Evolutionary conservation across 176 grass and related monocot genomes (phyloP), one percentile per base, ranked within the genome.

Genomic region (Hyparrhenia diplandra): DNA sequence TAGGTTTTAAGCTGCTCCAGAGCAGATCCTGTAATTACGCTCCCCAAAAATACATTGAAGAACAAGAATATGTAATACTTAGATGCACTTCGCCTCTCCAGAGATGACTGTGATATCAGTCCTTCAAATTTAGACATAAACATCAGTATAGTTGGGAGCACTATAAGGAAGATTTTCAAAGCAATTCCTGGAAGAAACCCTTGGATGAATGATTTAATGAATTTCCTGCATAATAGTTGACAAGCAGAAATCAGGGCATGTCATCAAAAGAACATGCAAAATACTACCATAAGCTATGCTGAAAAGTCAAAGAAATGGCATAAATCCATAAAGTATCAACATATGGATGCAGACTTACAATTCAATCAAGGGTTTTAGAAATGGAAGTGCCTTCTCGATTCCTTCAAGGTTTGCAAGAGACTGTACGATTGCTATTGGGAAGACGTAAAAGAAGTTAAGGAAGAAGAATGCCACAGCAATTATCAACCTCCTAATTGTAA

Each of bases 101-200:
- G 58, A 12, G 84, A 69, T 68, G 96, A 99, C 51, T 89, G 86
- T 64, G 90, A 91, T 82, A 88, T 32, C 71, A 86, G 76, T 74
- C 96, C 96, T 87, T 99, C 92, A 65, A 95, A 91, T 82, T 99
- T 95, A 17, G 92, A 99, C 96, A 99, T 99, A 67, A 87, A 67
- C 96, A 99, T 99, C 77, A 95, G 85, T 91, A 99, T 99, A 61
- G 41, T 91, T 45, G 96, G 96, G 81, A 99, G 96, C 45, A 99
- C 65, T 88, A 99, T 90, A 13, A 99, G 85, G 87, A 99, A 99
- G 64, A 99, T 84, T 86, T 95, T 99, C 84, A 99, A 79, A 83
- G 75, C 84, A 80, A 99, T 91, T 83, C 96, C 96, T 42, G 96
- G 96, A 75, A 99, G 92, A 86, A 93, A 93, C 54, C 96, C 96